Evolutionary conservation across 441 rosid genomes (phyloP), one percentile per base, ranked within the genome.

Genomic region (Breynia disticha): DNA sequence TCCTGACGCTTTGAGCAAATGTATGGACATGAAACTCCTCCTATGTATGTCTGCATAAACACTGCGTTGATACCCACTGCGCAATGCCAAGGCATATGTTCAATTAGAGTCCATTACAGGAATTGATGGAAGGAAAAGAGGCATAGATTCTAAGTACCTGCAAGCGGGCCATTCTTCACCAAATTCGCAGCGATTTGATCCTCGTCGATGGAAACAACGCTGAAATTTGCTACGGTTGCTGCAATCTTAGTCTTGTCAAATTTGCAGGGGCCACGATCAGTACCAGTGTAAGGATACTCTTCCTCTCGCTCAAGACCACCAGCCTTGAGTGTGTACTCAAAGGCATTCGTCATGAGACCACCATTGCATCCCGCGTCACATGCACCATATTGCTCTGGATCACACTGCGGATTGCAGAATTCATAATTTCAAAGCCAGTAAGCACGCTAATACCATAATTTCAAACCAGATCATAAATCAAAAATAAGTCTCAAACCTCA

Each of bases 321-420:
- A 22, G 82, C 70, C 68, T 84, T 82, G 44, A 86, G 84, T 0
- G 84, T 75, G 75, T 88, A 91, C 60, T 91, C 97, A 46, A 84
- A 79, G 6, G 98, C 98, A 50, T 76, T 76, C 63, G 84, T 88
- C 98, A 88, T 88, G 57, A 91, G 65, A 49, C 98, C 97, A 43
- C 97, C 98, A 15, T 76, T 82, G 82, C 98, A 91, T 20, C 98
- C 98, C 50, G 91, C 69, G 60, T 91, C 96, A 46, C 98, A 86
- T 2, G 90, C 79, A 38, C 80, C 89, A 1, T 72, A 60, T 39
- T 91, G 83, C 44, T 78, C 87, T 6, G 98, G 96, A 64, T 87
- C 98, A 72, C 98, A 87, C 96, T 87, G 73, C 64, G 63, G 0
- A 87, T 95, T 87, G 73, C 64, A 65, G 0, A 46, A 9, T 19